Evolutionary conservation across 2,329 filamentous ascomycete species (phyloP).

Genomic region (Apiospora arundinis): DNA sequence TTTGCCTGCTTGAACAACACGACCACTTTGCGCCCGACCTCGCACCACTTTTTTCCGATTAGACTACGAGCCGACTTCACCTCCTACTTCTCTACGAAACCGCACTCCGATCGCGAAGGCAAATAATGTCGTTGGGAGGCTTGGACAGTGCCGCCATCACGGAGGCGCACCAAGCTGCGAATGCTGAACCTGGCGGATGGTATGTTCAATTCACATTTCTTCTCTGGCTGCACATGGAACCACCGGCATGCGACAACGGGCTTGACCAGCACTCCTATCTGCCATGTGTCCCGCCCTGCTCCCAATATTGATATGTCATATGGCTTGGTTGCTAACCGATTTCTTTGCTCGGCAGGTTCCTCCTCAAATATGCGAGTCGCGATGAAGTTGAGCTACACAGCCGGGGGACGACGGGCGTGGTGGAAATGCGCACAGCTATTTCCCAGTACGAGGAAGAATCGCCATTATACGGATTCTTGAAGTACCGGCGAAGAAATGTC

Average conservation of each 20-base stretch:
- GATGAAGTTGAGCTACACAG: slow-evolving; percentile 84
- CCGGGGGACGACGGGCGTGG: slow-evolving; percentile 80
- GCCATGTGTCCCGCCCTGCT: slow-evolving; percentile 20
- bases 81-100: slow-evolving; percentile 3
- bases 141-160: slow-evolving; percentile 81
- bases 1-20: not conserved
- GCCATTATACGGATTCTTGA: slow-evolving; percentile 89
- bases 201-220: slow-evolving; percentile 53
- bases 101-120: not conserved
- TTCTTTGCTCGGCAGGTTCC: slow-evolving; percentile 69
- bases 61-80: not conserved
- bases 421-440: slow-evolving; percentile 81
- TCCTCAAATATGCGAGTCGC: slow-evolving; percentile 87
- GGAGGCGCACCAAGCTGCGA: slow-evolving; percentile 82
- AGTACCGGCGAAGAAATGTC: slow-evolving; percentile 88
- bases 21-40: slow-evolving; percentile 10
- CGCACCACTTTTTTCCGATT: not conserved
- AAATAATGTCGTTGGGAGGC: slow-evolving; percentile 90
- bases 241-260: not conserved
- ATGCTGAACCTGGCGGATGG: slow-evolving; percentile 91
- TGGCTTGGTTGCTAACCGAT: slow-evolving; percentile 30
- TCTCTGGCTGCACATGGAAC: not conserved
- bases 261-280: not conserved
- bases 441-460: slow-evolving; percentile 81
- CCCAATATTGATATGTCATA: slow-evolving; percentile 14